Evolutionary conservation across 2,329 filamentous ascomycete species (phyloP).

Genomic region (Pleurostoma richardsiae): DNA sequence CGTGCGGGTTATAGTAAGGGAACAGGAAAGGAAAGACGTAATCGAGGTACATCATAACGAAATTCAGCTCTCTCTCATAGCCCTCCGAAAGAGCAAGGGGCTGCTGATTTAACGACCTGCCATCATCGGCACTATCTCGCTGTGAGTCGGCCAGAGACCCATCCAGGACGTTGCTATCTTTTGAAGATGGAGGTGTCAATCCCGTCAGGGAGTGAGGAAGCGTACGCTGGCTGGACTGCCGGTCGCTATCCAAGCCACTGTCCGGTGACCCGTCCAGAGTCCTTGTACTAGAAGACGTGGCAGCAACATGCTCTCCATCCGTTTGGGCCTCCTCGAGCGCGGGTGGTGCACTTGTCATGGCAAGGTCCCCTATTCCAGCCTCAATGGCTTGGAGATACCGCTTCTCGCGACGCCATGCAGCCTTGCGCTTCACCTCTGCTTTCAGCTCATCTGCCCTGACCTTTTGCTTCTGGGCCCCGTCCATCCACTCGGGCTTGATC

Average conservation of each 20-base stretch:
- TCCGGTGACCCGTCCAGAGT: not conserved
- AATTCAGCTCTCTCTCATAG: conserved; percentile 1
- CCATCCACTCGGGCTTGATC: conserved; percentile 54
- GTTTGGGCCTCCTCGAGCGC: not conserved
- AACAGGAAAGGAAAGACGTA: conserved; percentile 17
- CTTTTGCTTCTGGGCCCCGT: conserved; percentile 41
- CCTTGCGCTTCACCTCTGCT: conserved; percentile 50
- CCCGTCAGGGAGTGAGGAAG: not conserved
- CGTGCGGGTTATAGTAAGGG: conserved; percentile 16
- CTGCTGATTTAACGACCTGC: not conserved
- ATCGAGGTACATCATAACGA: conserved; percentile 18
- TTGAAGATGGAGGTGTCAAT: not conserved
- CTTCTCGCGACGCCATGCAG: conserved; percentile 41
- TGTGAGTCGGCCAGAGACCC: not conserved
- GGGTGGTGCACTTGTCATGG: conserved; percentile 11
- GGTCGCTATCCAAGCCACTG: not conserved
- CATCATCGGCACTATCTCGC: not conserved
- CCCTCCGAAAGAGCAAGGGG: not conserved
- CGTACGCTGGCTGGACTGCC: not conserved
- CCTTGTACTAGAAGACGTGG: not conserved
- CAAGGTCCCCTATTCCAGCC: conserved; percentile 16
- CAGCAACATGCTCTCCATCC: not conserved
- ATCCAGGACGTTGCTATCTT: not conserved
- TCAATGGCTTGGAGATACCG: conserved; percentile 40
- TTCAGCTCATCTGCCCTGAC: conserved; percentile 50